Conservation (phyloP, 2,329 filamentous ascomycete species). For the Colletotrichum chlorophyti region DNA sequence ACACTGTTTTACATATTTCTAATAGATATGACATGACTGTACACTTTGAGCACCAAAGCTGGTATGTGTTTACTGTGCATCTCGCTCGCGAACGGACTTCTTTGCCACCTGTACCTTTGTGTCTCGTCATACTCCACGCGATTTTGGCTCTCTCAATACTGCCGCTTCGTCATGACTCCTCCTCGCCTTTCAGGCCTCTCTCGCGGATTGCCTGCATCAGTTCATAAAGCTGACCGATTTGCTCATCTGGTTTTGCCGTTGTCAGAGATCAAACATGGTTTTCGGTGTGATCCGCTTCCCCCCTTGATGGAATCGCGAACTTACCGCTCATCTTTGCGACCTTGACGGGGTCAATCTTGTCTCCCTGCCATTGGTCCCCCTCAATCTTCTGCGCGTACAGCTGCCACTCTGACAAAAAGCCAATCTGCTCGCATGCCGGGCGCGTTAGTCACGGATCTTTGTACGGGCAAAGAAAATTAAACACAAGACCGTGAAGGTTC, state of each 20-base stretch:
- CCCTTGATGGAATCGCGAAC: constrained; percentile 37
- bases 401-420: constrained; percentile 97
- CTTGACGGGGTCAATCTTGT: constrained; percentile 82
- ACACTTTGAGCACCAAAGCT: constrained; percentile 3
- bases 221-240: constrained; percentile 92
- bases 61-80: too few relatives aligned
- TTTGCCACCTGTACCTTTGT: too few relatives aligned
- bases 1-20: neutral
- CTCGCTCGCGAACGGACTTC: too few relatives aligned
- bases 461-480: neutral
- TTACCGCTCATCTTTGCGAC: constrained; percentile 93
- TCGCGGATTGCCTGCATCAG: constrained; percentile 82
- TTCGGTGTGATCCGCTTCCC: too few relatives aligned
- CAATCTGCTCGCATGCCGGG: constrained; percentile 65
- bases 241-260: constrained; percentile 70
- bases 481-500: neutral
- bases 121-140: too few relatives aligned
- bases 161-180: constrained; percentile 36
- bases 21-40: neutral
- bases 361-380: constrained; percentile 83
- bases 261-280: neutral
- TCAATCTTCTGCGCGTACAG: constrained; percentile 92
- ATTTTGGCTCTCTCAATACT: too few relatives aligned
- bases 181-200: constrained; percentile 34
- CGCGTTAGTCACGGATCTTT: neutral